Conservation (phyloP, 2,329 filamentous ascomycete genomes). For the Trichoderma sp. region DNA sequence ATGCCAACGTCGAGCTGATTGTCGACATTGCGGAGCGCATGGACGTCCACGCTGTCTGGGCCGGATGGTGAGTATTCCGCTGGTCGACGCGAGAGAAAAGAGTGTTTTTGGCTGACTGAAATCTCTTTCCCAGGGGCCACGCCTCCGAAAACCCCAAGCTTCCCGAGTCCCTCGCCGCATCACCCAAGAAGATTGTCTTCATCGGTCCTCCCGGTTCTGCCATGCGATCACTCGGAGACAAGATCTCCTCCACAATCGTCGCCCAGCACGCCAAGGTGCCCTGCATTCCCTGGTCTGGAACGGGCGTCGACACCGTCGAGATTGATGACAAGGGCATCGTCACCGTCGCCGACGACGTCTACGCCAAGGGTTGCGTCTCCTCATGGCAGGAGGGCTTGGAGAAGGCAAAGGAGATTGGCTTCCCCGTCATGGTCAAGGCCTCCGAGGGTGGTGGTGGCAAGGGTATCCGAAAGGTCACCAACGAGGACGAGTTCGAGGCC, state of each 20-base stretch:
- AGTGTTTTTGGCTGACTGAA: constrained; percentile 6
- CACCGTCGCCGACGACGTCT: constrained; percentile 82
- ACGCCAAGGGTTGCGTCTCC: constrained; percentile 86
- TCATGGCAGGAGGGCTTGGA: constrained; percentile 87
- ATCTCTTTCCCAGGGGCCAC: constrained; percentile 68
- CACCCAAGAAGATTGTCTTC: constrained; percentile 98
- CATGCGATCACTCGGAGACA: constrained; percentile 98
- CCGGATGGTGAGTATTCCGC: constrained; percentile 75
- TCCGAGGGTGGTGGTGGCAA: constrained; percentile 99
- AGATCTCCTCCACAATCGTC: constrained; percentile 99
- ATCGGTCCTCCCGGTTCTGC: constrained; percentile 97
- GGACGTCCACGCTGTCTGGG: constrained; percentile 98
- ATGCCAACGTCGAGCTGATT: constrained; percentile 98
- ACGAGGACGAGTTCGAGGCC: constrained; percentile 79
- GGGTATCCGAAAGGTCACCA: constrained; percentile 93
- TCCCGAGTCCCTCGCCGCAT: constrained; percentile 92
- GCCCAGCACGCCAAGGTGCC: constrained; percentile 95
- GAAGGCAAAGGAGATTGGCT: constrained; percentile 88
- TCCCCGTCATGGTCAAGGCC: constrained; percentile 99
- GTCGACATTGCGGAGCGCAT: constrained; percentile 98
- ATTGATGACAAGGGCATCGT: constrained; percentile 85
- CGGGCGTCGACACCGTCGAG: constrained; percentile 79
- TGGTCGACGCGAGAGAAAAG: not conserved
- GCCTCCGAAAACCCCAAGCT: constrained; percentile 98
- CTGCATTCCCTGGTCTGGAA: constrained; percentile 99